Percentiles rank a stretch among this genome's conserved stretches.
Evolutionary conservation across 495 filamentous ascomycete species (phyloP).

Genomic region (Antarctomyces pellizariae): DNA sequence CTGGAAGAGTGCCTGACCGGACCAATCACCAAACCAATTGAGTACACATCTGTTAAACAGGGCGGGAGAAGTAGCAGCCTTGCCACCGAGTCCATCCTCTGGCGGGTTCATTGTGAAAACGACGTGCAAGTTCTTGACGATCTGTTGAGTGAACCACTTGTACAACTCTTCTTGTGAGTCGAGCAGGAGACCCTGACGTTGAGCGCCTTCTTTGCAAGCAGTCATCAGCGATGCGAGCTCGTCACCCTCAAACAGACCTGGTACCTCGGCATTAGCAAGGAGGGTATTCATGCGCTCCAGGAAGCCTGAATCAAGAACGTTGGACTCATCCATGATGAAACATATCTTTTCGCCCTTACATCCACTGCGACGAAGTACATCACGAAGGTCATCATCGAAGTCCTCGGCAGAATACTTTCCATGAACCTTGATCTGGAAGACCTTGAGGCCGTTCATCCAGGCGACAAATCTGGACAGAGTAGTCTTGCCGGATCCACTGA

Average conservation of each 20-base stretch:
- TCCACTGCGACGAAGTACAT: conserved; percentile 76
- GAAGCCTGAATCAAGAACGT: conserved; percentile 96
- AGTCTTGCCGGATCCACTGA: conserved; percentile 95
- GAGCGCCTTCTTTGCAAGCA: conserved; percentile 90
- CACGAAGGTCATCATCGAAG: conserved; percentile 91
- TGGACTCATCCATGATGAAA: conserved; percentile 99
- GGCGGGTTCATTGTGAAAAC: conserved; percentile 99
- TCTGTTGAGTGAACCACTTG: conserved; percentile 99
- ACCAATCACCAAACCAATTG: conserved; percentile 99
- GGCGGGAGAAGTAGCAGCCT: conserved; percentile 89
- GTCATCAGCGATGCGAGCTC: conserved; percentile 94
- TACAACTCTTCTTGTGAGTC: conserved; percentile 97
- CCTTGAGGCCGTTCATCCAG: conserved; percentile 98
- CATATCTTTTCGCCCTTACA: conserved; percentile 99
- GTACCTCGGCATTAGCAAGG: conserved; percentile 92
- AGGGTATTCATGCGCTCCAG: conserved; percentile 97
- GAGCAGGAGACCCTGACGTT: conserved; percentile 79
- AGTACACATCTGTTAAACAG: conserved; percentile 98
- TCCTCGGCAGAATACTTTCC: conserved; percentile 96
- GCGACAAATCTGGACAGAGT: conserved; percentile 93
- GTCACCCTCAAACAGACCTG: conserved; percentile 92
- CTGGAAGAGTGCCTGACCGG: conserved; percentile 95
- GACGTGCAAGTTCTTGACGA: conserved; percentile 95
- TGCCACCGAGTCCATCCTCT: conserved; percentile 79
- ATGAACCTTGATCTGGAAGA: conserved; percentile 99